Conservation (phyloP, 2,329 filamentous ascomycete genomes). For the Talaromyces sp. region DNA sequence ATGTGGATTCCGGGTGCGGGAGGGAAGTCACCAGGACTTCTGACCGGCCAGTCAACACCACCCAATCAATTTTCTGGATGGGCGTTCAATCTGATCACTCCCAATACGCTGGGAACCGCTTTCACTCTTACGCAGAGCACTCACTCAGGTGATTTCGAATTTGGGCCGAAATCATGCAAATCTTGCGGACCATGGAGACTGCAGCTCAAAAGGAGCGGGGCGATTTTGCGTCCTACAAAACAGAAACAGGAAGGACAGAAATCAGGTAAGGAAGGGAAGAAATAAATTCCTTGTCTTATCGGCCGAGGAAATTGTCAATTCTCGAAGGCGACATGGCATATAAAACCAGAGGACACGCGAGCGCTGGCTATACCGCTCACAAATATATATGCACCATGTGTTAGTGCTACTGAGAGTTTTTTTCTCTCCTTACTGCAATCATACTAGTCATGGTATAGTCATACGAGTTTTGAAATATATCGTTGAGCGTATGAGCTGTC, state of each 20-base stretch:
- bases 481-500: constrained; percentile 15
- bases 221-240: background rate
- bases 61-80: constrained; percentile 3
- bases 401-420: background rate
- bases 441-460: constrained; percentile 12
- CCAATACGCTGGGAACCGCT: constrained; percentile 2
- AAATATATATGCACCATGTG: constrained; percentile 5
- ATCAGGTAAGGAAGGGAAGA: background rate
- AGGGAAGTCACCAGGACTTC: constrained; percentile 18
- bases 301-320: background rate
- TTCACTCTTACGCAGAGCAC: background rate
- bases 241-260: background rate
- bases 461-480: constrained; percentile 10
- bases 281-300: background rate
- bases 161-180: background rate
- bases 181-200: background rate
- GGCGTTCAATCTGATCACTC: constrained; percentile 11
- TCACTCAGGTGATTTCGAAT: background rate
- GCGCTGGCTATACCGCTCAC: constrained; percentile 4
- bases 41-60: constrained; percentile 1
- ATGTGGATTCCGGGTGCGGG: constrained; percentile 19
- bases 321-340: background rate
- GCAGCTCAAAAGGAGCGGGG: background rate
- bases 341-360: background rate
- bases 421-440: constrained; percentile 9